Percentiles rank a stretch among this genome's conserved stretches.
phyloP scores from a whole-genome alignment of 306 rosid species.

The Rosa rugosa region DNA sequence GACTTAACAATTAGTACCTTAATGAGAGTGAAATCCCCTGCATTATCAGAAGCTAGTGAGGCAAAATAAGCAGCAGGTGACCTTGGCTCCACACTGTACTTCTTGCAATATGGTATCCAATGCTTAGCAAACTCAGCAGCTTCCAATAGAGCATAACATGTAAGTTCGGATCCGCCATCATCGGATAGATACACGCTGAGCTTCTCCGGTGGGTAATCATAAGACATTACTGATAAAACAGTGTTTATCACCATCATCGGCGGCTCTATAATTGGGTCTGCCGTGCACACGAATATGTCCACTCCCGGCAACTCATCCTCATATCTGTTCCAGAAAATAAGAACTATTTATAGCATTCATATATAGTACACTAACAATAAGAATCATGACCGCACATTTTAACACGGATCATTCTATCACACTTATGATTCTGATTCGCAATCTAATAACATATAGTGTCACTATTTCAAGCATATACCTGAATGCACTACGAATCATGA shows the following conservation, averaged over 20 bases:
- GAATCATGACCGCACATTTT: no score
- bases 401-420: no score
- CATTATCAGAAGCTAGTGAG: not conserved
- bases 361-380: not conserved
- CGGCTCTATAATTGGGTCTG: slow-evolving; percentile 74
- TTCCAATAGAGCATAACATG: slow-evolving; percentile 61
- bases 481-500: no score
- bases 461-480: no score
- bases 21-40: slow-evolving; percentile 21
- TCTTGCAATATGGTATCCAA: slow-evolving; percentile 84
- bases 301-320: slow-evolving; percentile 54
- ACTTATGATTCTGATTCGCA: no score
- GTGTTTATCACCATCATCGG: slow-evolving; percentile 75
- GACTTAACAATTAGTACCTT: slow-evolving; percentile 35
- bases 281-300: slow-evolving; percentile 88
- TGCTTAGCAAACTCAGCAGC: slow-evolving; percentile 69
- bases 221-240: slow-evolving; percentile 73
- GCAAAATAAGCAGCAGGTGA: slow-evolving; percentile 73
- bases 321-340: slow-evolving; percentile 32
- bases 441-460: no score
- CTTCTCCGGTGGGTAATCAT: slow-evolving; percentile 71
- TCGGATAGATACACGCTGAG: slow-evolving; percentile 76
- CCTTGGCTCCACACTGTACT: slow-evolving; percentile 56
- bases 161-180: slow-evolving; percentile 67
- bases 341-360: not conserved